These are phyloP conservation scores for Marchantia polymorpha DNA, from an alignment of 225 moss, liverwort and hornwort genomes.

Conservation along the genomic window DNA sequence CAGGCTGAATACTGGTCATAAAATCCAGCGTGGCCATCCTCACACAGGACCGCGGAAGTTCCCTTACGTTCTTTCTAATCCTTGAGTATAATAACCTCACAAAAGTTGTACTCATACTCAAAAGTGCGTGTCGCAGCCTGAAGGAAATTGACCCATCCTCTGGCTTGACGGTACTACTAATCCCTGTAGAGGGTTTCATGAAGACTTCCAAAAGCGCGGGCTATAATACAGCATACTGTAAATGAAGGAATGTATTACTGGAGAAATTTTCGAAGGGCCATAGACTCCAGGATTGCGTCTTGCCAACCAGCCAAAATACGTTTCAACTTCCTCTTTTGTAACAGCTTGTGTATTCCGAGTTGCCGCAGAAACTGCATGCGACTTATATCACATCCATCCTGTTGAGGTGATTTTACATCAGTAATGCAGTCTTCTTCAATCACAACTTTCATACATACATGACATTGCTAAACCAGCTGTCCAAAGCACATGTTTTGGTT, in stretches of 20 bases:
- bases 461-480: neutral
- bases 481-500: neutral
- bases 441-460: neutral
- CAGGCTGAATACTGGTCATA: neutral
- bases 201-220: neutral
- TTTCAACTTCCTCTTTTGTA: constrained; percentile 33
- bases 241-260: constrained; percentile 45
- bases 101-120: neutral
- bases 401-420: neutral
- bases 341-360: constrained; percentile 26
- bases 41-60: neutral
- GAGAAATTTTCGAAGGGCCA: constrained; percentile 42
- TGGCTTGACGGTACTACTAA: too few species aligned
- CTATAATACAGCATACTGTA: constrained; percentile 13
- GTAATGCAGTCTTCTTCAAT: neutral
- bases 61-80: neutral
- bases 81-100: neutral
- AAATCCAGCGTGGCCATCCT: neutral
- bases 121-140: too few species aligned
- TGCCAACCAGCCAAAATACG: constrained; percentile 27
- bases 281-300: constrained; percentile 35
- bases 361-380: constrained; percentile 27
- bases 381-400: constrained; percentile 48
- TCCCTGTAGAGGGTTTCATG: too few species aligned
- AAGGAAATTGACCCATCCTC: too few species aligned